Percentiles rank a stretch among this genome's conserved stretches.
phyloP scores from a whole-genome alignment of 2,329 filamentous ascomycete species.

The Penicillium sp. region DNA sequence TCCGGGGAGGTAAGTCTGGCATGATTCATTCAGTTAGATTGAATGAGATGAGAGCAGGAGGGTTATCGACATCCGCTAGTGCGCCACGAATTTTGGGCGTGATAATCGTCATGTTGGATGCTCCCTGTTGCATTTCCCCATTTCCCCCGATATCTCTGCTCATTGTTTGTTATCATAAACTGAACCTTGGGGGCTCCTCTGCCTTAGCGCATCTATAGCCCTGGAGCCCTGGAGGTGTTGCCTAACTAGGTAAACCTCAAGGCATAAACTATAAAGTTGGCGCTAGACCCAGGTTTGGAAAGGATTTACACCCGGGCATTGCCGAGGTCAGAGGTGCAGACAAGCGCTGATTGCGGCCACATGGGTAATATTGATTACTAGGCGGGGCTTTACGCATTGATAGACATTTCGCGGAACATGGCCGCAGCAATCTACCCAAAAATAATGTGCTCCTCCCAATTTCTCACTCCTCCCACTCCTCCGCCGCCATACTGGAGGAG shows the following conservation, averaged over 20 bases:
- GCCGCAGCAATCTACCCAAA: background rate
- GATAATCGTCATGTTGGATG: background rate
- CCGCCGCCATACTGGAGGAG: background rate
- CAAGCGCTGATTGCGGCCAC: background rate
- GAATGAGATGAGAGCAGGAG: background rate
- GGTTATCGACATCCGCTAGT: background rate
- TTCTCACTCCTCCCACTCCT: conserved; percentile 12
- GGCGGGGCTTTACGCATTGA: background rate
- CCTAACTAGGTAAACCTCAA: background rate
- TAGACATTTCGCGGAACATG: background rate
- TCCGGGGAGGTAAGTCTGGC: background rate
- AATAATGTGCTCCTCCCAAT: background rate
- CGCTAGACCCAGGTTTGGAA: background rate
- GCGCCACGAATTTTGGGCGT: too few relatives aligned
- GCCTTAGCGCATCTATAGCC: background rate
- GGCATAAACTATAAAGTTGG: background rate
- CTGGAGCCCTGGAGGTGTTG: too few relatives aligned
- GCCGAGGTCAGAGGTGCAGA: background rate
- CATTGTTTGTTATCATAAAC: background rate
- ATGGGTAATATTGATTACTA: fast-evolving
- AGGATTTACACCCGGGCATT: background rate
- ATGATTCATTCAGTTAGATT: background rate
- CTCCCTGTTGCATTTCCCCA: background rate
- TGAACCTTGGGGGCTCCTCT: background rate
- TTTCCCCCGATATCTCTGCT: background rate